A percentile compares a stretch with the other conserved stretches of the same genome.
Evolutionary conservation across 108 stramenopile genomes (phyloP).

Genomic region (Cyclotella baltica): DNA sequence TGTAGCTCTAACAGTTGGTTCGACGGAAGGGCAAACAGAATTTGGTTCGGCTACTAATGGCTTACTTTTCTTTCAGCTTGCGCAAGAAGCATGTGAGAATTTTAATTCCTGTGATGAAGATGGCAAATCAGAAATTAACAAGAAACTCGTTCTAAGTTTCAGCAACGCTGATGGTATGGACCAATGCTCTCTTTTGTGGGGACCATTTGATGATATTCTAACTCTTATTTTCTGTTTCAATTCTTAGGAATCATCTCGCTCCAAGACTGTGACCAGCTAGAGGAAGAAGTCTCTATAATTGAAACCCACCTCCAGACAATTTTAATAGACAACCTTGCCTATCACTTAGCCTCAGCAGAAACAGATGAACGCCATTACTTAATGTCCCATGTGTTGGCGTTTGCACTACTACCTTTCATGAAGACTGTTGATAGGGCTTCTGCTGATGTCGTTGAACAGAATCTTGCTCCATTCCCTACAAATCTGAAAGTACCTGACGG

Average conservation of each 20-base stretch:
- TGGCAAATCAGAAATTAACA: conserved; percentile 48
- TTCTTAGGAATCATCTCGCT: background rate
- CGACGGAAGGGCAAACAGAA: conserved; percentile 61
- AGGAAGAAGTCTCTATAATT: conserved; percentile 10
- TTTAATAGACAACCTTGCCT: conserved; percentile 41
- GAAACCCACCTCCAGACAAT: conserved; percentile 40
- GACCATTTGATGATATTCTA: too few relatives aligned
- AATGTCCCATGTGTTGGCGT: conserved; percentile 31
- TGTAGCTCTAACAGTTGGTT: conserved; percentile 74
- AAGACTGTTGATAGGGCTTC: conserved; percentile 17
- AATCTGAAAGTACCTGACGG: background rate
- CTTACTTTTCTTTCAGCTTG: conserved; percentile 65
- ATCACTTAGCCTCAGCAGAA: conserved; percentile 19
- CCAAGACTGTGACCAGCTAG: conserved; percentile 25
- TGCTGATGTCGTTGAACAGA: conserved; percentile 34
- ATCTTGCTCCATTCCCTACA: conserved; percentile 13
- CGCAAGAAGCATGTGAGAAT: conserved; percentile 69
- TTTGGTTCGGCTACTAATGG: conserved; percentile 61
- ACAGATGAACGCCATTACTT: conserved; percentile 25
- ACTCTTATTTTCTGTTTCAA: too few relatives aligned
- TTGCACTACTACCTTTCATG: conserved; percentile 41
- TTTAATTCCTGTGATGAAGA: conserved; percentile 64
- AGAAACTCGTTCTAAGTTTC: conserved; percentile 24
- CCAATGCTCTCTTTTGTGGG: too few relatives aligned
- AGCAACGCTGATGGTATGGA: conserved; percentile 19